Percentiles rank a stretch among this genome's conserved stretches.
These are phyloP conservation scores for Suillus paluster DNA, from an alignment of 768 basidiomycete species.

Conservation along the genomic window DNA sequence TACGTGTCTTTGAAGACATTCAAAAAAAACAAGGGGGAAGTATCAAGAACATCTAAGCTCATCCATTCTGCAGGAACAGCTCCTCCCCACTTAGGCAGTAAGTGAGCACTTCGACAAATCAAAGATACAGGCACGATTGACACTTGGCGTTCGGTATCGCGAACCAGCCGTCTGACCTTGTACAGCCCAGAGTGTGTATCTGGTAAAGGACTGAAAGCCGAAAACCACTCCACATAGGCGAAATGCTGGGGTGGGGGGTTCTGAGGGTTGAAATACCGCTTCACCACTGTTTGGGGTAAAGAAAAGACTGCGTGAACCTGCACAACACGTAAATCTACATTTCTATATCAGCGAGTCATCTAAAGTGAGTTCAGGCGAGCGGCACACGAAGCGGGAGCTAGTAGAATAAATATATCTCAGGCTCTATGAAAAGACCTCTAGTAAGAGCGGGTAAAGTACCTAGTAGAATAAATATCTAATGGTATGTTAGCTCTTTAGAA, in stretches of 20 bases:
- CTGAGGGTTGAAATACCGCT: constrained; percentile 20
- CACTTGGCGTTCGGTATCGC: not conserved
- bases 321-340: constrained; percentile 14
- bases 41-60: not conserved
- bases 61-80: not conserved
- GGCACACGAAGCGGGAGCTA: too few relatives aligned
- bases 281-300: constrained; percentile 3
- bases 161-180: constrained; percentile 27
- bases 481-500: too few relatives aligned
- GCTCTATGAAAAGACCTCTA: too few relatives aligned
- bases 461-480: too few relatives aligned
- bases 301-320: constrained; percentile 12
- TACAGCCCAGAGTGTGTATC: constrained; percentile 29
- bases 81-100: constrained; percentile 33
- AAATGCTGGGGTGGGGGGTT: constrained; percentile 20
- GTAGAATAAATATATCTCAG: too few relatives aligned
- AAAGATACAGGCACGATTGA: not conserved
- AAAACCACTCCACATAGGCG: constrained; percentile 17
- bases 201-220: constrained; percentile 26
- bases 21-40: not conserved
- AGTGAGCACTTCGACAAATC: constrained; percentile 33
- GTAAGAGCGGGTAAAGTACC: too few relatives aligned
- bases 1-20: not conserved
- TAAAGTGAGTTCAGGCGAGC: too few relatives aligned
- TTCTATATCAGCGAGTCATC: too few relatives aligned